These are phyloP conservation scores for Medicago ruthenica DNA, from an alignment of 306 rosid species.

Conservation along the genomic window DNA sequence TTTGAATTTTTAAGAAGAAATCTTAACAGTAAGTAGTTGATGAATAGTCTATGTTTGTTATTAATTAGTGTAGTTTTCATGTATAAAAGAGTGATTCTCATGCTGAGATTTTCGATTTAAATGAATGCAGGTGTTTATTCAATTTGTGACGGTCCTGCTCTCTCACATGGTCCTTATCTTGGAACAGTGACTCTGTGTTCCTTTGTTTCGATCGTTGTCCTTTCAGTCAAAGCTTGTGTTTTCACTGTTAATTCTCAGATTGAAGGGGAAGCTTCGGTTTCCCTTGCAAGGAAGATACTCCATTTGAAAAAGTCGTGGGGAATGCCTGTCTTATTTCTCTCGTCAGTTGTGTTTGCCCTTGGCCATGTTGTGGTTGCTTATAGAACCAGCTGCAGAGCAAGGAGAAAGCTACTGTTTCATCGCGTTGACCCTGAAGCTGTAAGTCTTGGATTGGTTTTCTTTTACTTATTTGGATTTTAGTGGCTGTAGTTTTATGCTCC, in stretches of 20 bases:
- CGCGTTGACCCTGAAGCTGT: constrained; percentile 94
- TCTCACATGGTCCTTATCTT: constrained; percentile 96
- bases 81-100: constrained; percentile 6
- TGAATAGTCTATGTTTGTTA: constrained; percentile 10
- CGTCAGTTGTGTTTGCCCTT: constrained; percentile 93
- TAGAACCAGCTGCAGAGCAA: constrained; percentile 96
- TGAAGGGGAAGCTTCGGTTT: constrained; percentile 81
- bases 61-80: constrained; percentile 27
- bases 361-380: constrained; percentile 97
- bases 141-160: constrained; percentile 88
- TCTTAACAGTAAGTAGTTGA: constrained; percentile 2
- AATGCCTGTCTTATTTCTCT: constrained; percentile 93
- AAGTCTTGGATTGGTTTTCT: constrained; percentile 42
- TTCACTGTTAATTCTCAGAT: constrained; percentile 86
- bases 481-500: constrained; percentile 22
- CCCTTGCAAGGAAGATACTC: constrained; percentile 77
- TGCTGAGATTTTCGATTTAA: constrained; percentile 10
- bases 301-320: constrained; percentile 99
- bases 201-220: constrained; percentile 71
- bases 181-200: constrained; percentile 91
- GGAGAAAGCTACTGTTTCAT: constrained; percentile 87
- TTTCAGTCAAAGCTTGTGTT: constrained; percentile 87
- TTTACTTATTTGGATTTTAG: constrained; percentile 13
- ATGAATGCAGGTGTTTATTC: constrained; percentile 84
- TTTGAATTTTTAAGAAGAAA: constrained; percentile 7